Conservation (phyloP, 768 basidiomycete genomes). For the Collybia mongolica region DNA sequence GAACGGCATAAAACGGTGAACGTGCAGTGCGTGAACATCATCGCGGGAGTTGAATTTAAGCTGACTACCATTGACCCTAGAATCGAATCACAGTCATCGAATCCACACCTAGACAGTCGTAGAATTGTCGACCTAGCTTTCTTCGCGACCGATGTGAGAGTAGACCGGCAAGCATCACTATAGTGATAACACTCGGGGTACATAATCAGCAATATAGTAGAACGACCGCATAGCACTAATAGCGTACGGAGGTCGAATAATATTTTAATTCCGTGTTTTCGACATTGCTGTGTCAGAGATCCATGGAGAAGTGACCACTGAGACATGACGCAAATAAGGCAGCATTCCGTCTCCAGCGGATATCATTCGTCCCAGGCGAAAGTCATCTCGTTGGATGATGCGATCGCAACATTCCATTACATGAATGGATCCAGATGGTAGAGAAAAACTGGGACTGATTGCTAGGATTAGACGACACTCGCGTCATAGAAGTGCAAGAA, state of each 20-base stretch:
- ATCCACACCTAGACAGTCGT: constrained; percentile 39
- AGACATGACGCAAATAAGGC: not conserved
- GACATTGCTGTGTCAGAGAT: not conserved
- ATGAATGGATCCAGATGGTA: too few relatives aligned
- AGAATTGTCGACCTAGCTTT: constrained; percentile 47
- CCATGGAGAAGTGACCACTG: too few relatives aligned
- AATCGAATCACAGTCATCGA: constrained; percentile 39
- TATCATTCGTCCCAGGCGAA: not conserved
- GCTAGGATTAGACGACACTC: too few relatives aligned
- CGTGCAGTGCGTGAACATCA: constrained; percentile 38
- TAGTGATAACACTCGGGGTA: constrained; percentile 6
- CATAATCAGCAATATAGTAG: too few relatives aligned
- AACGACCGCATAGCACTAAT: not conserved
- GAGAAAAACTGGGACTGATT: too few relatives aligned
- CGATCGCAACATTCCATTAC: not conserved
- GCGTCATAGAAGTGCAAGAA: too few relatives aligned
- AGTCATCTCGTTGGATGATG: not conserved
- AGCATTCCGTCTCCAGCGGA: not conserved
- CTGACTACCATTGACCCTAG: constrained; percentile 16
- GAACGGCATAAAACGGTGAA: constrained; percentile 51
- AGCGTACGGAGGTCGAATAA: not conserved
- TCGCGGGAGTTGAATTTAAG: not conserved
- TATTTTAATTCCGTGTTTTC: not conserved
- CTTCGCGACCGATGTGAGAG: constrained; percentile 44
- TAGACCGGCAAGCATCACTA: constrained; percentile 23